Evolutionary conservation across 2,329 filamentous ascomycete species (phyloP).

Genomic region (Aquanectria penicillioides): DNA sequence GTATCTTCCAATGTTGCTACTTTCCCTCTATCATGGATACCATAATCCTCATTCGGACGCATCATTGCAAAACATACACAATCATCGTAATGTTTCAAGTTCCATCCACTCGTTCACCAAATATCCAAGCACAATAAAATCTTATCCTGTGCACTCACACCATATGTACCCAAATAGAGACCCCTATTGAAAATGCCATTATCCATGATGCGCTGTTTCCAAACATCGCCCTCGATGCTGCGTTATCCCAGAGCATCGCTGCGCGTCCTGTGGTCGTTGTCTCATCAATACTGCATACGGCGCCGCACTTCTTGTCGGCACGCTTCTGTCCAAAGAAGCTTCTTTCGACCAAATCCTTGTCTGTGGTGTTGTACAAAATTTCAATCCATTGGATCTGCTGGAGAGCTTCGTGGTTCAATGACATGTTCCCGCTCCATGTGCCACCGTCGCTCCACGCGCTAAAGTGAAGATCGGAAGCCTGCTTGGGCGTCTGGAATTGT

Average conservation of each 20-base stretch:
- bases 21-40: too few relatives aligned
- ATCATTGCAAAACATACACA: too few relatives aligned
- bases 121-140: too few relatives aligned
- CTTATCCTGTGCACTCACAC: too few relatives aligned
- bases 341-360: constrained; percentile 18
- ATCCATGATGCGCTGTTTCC: neutral
- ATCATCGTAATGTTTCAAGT: too few relatives aligned
- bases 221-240: neutral
- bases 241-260: constrained; percentile 39
- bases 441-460: constrained; percentile 70
- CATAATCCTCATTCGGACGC: too few relatives aligned
- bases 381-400: constrained; percentile 71
- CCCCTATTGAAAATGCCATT: neutral
- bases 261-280: constrained; percentile 48
- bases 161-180: neutral
- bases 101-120: too few relatives aligned
- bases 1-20: too few relatives aligned
- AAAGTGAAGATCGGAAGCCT: constrained; percentile 60
- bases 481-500: constrained; percentile 63
- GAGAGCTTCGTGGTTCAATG: constrained; percentile 56
- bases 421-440: constrained; percentile 67
- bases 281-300: constrained; percentile 36
- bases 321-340: neutral
- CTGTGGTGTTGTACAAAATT: constrained; percentile 59
- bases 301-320: constrained; percentile 16